A percentile compares a stretch with the other conserved stretches of the same genome.
Conservation (phyloP, 257 asterid species). For the Plantago ovata region DNA sequence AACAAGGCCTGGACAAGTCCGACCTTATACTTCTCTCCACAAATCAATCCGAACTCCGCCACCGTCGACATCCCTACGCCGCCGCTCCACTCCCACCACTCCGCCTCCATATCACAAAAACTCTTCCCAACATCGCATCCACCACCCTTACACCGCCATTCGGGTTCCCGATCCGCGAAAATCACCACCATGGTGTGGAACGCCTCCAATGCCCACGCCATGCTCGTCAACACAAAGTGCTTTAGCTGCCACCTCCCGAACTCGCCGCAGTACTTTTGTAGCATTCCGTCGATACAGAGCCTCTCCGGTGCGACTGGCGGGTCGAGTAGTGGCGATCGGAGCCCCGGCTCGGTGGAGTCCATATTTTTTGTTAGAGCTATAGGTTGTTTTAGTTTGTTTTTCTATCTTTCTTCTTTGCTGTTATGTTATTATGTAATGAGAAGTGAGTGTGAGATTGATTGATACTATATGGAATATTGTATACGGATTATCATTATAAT, state of each 20-base stretch:
- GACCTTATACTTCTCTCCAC: constrained; percentile 73
- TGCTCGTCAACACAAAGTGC: constrained; percentile 65
- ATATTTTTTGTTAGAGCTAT: background rate
- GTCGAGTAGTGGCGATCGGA: constrained; percentile 36
- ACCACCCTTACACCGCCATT: constrained; percentile 43
- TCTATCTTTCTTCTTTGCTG: too few species aligned
- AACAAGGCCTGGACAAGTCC: constrained; percentile 81
- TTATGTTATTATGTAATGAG: too few species aligned
- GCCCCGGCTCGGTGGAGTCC: constrained; percentile 17
- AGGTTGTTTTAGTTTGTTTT: too few species aligned
- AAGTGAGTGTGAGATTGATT: too few species aligned
- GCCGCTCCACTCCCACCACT: constrained; percentile 76
- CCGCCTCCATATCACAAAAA: constrained; percentile 51
- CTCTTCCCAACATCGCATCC: constrained; percentile 35
- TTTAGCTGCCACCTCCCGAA: constrained; percentile 79
- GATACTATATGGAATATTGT: too few species aligned
- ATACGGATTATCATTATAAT: too few species aligned
- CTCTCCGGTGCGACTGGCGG: constrained; percentile 26
- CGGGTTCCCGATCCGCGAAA: constrained; percentile 80
- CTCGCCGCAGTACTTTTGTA: constrained; percentile 69
- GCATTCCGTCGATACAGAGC: constrained; percentile 66
- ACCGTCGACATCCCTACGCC: constrained; percentile 67
- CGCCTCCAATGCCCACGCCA: constrained; percentile 88
- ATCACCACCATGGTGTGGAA: constrained; percentile 87
- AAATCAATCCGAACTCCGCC: constrained; percentile 68